Conservation (phyloP, 306 rosid genomes). For the Cicer yamashitae region DNA sequence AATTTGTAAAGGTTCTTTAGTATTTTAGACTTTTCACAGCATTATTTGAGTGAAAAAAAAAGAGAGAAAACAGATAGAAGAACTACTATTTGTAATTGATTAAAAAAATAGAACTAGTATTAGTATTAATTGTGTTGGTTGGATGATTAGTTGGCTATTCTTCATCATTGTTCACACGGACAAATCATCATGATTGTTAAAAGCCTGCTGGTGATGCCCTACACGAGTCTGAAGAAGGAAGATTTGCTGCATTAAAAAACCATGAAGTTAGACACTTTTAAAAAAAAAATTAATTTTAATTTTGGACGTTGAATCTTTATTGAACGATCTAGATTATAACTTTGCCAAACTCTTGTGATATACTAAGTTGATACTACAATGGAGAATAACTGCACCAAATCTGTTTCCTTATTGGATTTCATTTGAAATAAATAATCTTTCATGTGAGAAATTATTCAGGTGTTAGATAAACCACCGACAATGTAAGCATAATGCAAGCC, state of each 20-base stretch:
- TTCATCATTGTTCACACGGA: background rate
- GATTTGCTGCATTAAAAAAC: too few relatives aligned
- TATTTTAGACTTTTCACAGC: slow-evolving; percentile 39
- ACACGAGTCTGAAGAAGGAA: background rate
- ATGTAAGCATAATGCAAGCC: too few relatives aligned
- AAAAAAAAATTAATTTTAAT: too few relatives aligned
- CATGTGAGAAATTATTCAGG: background rate
- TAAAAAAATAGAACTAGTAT: background rate
- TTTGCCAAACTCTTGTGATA: too few relatives aligned
- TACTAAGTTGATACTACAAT: too few relatives aligned
- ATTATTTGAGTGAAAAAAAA: background rate
- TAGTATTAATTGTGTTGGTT: slow-evolving; percentile 8
- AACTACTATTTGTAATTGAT: background rate
- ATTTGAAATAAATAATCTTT: slow-evolving; percentile 2
- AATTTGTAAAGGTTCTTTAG: slow-evolving; percentile 46
- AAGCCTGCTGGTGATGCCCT: background rate
- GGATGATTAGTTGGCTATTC: slow-evolving; percentile 33
- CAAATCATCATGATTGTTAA: slow-evolving; percentile 8
- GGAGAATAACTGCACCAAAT: too few relatives aligned
- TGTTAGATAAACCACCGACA: too few relatives aligned
- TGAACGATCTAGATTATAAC: too few relatives aligned
- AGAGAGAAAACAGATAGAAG: slow-evolving; percentile 19
- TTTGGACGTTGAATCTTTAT: too few relatives aligned
- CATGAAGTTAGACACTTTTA: too few relatives aligned
- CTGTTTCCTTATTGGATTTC: background rate